A percentile compares a stretch with the other conserved stretches of the same genome.
Evolutionary conservation across 805 yeast genomes (phyloP).

Genomic region (Diddensiella transvaalensis): DNA sequence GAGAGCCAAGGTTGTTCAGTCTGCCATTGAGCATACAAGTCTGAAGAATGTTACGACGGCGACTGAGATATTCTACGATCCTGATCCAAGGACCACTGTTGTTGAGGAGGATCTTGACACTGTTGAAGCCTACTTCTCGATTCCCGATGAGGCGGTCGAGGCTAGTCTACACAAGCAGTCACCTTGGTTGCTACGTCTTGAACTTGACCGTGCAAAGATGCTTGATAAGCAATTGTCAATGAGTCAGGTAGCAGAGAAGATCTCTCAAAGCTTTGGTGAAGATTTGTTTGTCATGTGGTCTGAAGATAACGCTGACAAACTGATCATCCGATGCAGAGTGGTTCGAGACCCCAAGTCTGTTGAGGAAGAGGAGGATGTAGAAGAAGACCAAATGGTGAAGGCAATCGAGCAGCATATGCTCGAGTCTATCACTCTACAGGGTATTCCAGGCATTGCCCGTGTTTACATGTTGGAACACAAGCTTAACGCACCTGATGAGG

Average conservation of each 20-base stretch:
- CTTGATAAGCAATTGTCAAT: slow-evolving; percentile 95
- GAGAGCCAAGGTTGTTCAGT: slow-evolving; percentile 89
- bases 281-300: slow-evolving; percentile 98
- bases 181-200: slow-evolving; percentile 96
- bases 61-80: slow-evolving; percentile 95
- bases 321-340: slow-evolving; percentile 96
- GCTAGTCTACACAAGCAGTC: slow-evolving; percentile 91
- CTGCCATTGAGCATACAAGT: slow-evolving; percentile 95
- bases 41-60: slow-evolving; percentile 94
- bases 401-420: slow-evolving; percentile 95
- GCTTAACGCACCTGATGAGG: slow-evolving; percentile 48
- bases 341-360: slow-evolving; percentile 91
- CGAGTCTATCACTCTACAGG: slow-evolving; percentile 90
- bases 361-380: slow-evolving; percentile 92
- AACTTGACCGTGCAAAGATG: slow-evolving; percentile 98
- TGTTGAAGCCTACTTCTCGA: slow-evolving; percentile 93
- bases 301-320: slow-evolving; percentile 96
- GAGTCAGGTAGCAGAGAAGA: slow-evolving; percentile 97
- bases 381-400: slow-evolving; percentile 94
- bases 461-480: slow-evolving; percentile 58
- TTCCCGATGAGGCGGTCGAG: slow-evolving; percentile 97
- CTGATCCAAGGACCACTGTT: slow-evolving; percentile 96
- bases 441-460: slow-evolving; percentile 90
- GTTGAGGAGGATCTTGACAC: slow-evolving; percentile 96
- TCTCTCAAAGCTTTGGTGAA: slow-evolving; percentile 86